These are phyloP conservation scores for Metschnikowia picachoensis DNA, from an alignment of 805 yeast genomes.

Conservation along the genomic window DNA sequence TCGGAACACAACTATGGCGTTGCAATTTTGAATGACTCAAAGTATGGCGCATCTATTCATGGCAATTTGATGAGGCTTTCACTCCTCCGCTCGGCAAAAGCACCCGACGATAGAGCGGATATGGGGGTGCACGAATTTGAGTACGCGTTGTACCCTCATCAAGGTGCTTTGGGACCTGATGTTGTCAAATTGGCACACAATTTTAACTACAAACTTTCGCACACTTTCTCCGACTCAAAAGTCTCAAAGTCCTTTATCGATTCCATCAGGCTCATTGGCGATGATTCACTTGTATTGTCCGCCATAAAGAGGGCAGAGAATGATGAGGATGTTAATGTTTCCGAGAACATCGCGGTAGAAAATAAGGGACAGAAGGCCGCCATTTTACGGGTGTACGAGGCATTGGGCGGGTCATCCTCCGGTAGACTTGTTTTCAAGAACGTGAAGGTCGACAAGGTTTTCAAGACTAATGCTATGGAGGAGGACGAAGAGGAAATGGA, in stretches of 20 bases:
- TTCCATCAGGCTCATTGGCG: constrained; percentile 40
- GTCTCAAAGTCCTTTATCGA: constrained; percentile 10
- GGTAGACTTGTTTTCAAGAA: constrained; percentile 47
- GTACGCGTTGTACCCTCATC: constrained; percentile 83
- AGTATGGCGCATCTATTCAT: constrained; percentile 89
- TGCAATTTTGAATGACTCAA: constrained; percentile 73
- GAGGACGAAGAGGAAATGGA: constrained; percentile 42
- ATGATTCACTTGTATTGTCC: constrained; percentile 60
- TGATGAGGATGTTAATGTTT: constrained; percentile 54
- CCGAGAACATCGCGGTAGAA: constrained; percentile 44
- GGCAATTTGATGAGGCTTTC: constrained; percentile 91
- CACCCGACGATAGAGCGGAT: constrained; percentile 93
- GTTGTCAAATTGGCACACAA: constrained; percentile 75
- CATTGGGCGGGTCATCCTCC: constrained; percentile 73
- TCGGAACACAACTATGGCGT: constrained; percentile 88
- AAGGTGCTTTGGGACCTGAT: constrained; percentile 57
- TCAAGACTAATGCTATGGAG: constrained; percentile 58
- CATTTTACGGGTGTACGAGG: constrained; percentile 76
- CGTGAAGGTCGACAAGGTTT: constrained; percentile 44
- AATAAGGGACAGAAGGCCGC: constrained; percentile 41
- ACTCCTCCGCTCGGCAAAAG: constrained; percentile 83
- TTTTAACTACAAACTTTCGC: constrained; percentile 58
- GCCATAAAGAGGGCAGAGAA: constrained; percentile 86
- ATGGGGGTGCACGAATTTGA: constrained; percentile 83
- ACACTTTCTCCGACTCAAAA: constrained; percentile 13